Base-by-base conservation (phyloP, 2,329 filamentous ascomycete genomes). In the Pseudocercospora musae region DNA sequence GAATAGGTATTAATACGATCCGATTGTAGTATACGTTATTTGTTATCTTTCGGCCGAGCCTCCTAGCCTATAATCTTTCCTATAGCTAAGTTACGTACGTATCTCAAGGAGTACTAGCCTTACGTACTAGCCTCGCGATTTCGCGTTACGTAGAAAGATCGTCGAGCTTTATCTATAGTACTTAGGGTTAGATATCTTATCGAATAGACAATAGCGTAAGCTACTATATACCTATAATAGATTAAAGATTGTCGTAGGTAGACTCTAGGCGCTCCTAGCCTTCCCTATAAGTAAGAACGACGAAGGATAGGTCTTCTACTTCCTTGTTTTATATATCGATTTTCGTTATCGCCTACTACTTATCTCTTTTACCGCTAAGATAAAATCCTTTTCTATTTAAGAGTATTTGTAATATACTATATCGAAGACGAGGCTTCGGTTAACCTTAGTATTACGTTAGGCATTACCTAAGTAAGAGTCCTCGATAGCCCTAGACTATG, bases 391-490 rank as follows among this genome's bases (percentile, higher is more conserved):
- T 15, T 3, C 21, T n/a, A 25, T 58, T 18, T 54, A 37, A 25
- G 23, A 33, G 27, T 20, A 52, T 20, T 20, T 60, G 2, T 20
- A 46, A 15, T 18, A 31, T 46, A 58, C 52, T 21, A 20, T 33
- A 20, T 46, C 37, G 27, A 63, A 63, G 44, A 49, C 49, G 20
- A 60, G 33, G 27, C 29, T 55, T 2, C 40, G 57, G 46, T 25
- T 63, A 20, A 57, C 53, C 8, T 60, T 46, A 4, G 18, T 33
- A n/a, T 58, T 58, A 13, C 61, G 62, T 42, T 82, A 80, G 80
- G 71, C 79, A 62, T 71, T 82, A 23, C 79, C 78, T 5, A 81
- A 81, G 71, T 78, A 80, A 67, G 75, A 77, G 3, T 78, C 78
- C 6, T 75, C 79, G 4, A 72, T 82, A 31, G 80, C 80, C 9